These are phyloP conservation scores for Aspergillus indologenus DNA, from an alignment of 495 filamentous ascomycete genomes.

Conservation along the genomic window DNA sequence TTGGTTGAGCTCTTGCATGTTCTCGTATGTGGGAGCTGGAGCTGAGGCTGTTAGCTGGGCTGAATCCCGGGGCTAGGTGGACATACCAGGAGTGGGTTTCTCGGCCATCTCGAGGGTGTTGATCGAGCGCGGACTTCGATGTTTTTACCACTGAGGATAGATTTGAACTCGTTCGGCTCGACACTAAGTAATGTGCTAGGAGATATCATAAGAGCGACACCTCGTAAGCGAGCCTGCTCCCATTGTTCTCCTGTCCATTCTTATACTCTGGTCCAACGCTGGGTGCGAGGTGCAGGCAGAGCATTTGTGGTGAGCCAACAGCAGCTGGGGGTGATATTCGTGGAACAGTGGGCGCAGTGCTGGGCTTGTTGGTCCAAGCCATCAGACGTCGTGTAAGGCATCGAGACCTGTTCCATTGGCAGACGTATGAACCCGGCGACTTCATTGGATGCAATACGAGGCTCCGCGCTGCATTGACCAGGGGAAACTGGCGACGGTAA, in stretches of 20 bases:
- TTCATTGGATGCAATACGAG: not conserved
- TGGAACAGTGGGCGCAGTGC: not conserved
- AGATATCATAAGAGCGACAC: no score
- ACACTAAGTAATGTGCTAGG: no score
- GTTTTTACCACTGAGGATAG: not conserved
- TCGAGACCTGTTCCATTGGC: not conserved
- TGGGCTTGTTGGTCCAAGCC: not conserved
- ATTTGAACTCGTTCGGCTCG: no score
- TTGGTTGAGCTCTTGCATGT: slow-evolving; percentile 3
- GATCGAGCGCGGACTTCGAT: not conserved
- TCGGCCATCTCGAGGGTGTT: not conserved
- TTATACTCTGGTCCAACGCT: not conserved
- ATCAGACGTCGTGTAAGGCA: not conserved
- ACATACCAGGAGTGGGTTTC: not conserved
- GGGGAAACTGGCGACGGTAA: not conserved
- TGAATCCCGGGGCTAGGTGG: not conserved
- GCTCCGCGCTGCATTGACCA: not conserved
- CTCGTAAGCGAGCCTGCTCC: not conserved
- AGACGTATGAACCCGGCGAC: not conserved
- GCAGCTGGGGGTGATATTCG: not conserved
- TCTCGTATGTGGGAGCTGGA: slow-evolving; percentile 12
- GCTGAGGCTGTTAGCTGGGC: slow-evolving; percentile 6
- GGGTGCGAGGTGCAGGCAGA: not conserved
- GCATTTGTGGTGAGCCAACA: not conserved
- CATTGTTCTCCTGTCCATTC: not conserved